Percentiles rank a stretch among this genome's conserved stretches.
Conservation (phyloP, 176 grass and related monocot genomes). For the Phragmites australis region DNA sequence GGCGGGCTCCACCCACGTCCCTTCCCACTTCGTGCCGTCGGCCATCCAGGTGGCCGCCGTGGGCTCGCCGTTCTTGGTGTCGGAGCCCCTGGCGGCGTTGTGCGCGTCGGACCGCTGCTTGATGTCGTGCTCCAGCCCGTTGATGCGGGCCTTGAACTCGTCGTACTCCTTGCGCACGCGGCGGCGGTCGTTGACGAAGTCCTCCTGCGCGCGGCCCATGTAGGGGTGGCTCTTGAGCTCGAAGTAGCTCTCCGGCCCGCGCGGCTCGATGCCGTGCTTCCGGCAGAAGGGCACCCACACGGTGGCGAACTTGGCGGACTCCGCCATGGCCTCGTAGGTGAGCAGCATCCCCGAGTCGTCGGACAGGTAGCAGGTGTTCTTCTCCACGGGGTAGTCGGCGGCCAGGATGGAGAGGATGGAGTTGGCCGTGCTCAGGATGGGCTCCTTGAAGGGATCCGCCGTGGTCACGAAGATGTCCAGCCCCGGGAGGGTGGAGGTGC, state of each 20-base stretch:
- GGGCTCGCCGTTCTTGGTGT: slow-evolving; percentile 41
- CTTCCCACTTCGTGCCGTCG: slow-evolving; percentile 70
- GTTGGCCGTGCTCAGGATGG: slow-evolving; percentile 78
- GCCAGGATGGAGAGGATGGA: slow-evolving; percentile 94
- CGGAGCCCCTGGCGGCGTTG: slow-evolving; percentile 52
- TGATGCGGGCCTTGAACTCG: slow-evolving; percentile 79
- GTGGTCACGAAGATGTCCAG: slow-evolving; percentile 90
- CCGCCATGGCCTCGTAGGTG: slow-evolving; percentile 86
- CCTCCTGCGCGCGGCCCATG: slow-evolving; percentile 67
- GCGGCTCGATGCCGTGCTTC: slow-evolving; percentile 80
- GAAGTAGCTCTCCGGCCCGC: slow-evolving; percentile 81
- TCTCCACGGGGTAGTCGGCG: slow-evolving; percentile 78
- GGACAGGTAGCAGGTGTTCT: slow-evolving; percentile 80
- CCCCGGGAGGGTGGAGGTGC: slow-evolving; percentile 62
- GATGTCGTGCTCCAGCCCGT: slow-evolving; percentile 60
- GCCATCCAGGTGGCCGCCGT: slow-evolving; percentile 70
- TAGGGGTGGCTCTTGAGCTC: slow-evolving; percentile 83
- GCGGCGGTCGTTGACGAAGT: slow-evolving; percentile 88
- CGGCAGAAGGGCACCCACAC: slow-evolving; percentile 92
- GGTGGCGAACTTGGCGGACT: slow-evolving; percentile 76
- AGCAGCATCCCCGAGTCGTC: slow-evolving; percentile 83
- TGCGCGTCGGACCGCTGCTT: slow-evolving; percentile 61
- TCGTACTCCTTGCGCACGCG: slow-evolving; percentile 82
- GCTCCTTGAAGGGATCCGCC: slow-evolving; percentile 86
- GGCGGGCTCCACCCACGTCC: slow-evolving; percentile 71